A percentile compares a stretch with the other conserved stretches of the same genome.
These are phyloP conservation scores for Debaryomyces fabryi DNA, from an alignment of 1,139 yeast genomes.

Conservation along the genomic window DNA sequence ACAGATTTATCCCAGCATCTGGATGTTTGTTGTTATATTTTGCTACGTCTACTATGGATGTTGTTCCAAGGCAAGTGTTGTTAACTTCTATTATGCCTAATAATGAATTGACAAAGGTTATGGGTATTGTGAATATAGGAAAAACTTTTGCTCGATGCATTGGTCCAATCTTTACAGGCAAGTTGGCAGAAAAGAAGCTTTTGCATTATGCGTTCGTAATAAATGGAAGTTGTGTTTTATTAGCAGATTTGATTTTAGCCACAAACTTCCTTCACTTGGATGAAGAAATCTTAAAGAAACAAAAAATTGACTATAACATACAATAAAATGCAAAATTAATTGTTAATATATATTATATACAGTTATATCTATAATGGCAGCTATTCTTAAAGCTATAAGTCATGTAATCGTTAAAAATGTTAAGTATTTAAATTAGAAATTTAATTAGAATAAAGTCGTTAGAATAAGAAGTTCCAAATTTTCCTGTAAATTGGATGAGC, in stretches of 20 bases:
- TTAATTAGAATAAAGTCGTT: not conserved
- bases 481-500: constrained; percentile 27
- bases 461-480: constrained; percentile 30
- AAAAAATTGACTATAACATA: not conserved
- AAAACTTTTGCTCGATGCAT: constrained; percentile 82
- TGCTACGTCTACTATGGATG: constrained; percentile 78
- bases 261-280: constrained; percentile 45
- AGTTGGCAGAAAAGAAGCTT: constrained; percentile 55
- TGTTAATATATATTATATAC: not conserved
- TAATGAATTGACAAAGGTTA: constrained; percentile 68
- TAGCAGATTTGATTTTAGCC: constrained; percentile 49
- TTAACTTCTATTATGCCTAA: constrained; percentile 67
- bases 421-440: not conserved
- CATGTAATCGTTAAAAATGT: constrained; percentile 6
- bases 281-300: constrained; percentile 26
- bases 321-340: not conserved
- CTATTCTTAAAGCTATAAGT: constrained; percentile 4
- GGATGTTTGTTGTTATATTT: constrained; percentile 58
- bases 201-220: constrained; percentile 64
- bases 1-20: constrained; percentile 37
- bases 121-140: constrained; percentile 85
- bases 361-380: not conserved
- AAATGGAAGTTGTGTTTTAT: constrained; percentile 56
- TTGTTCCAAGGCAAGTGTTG: constrained; percentile 84
- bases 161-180: constrained; percentile 82